Percentiles rank a stretch among this genome's conserved stretches.
Evolutionary conservation across 2,329 filamentous ascomycete species (phyloP).

Genomic region (Stachybotrys elegans): DNA sequence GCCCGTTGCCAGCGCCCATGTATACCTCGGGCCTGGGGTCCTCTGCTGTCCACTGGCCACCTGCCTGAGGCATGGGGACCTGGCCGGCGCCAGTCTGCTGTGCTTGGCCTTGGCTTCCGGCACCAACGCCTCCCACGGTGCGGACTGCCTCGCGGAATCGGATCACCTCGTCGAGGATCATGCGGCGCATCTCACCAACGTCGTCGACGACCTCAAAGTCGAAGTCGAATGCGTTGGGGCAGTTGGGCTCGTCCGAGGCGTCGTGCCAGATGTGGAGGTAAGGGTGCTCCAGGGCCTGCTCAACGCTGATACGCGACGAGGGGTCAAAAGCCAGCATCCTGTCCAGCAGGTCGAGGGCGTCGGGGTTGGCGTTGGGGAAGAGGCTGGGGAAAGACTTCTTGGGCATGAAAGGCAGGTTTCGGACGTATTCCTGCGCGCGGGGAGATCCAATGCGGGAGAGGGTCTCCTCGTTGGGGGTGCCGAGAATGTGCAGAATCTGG

Average conservation of each 20-base stretch:
- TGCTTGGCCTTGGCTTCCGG: conserved; percentile 25
- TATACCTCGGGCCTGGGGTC: conserved; percentile 59
- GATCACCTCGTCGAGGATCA: conserved; percentile 94
- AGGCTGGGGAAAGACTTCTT: conserved; percentile 85
- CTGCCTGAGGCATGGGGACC: conserved; percentile 48
- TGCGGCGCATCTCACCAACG: conserved; percentile 88
- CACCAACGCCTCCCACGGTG: conserved; percentile 38
- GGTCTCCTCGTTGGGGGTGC: conserved; percentile 93
- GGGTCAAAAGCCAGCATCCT: conserved; percentile 98
- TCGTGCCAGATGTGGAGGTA: conserved; percentile 99
- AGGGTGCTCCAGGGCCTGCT: conserved; percentile 90
- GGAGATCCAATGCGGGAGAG: conserved; percentile 90
- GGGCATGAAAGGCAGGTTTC: conserved; percentile 90
- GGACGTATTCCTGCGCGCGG: conserved; percentile 95
- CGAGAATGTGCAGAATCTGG: conserved; percentile 96
- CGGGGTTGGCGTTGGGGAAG: conserved; percentile 92
- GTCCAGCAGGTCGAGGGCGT: conserved; percentile 91
- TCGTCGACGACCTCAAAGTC: conserved; percentile 98
- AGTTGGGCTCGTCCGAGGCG: conserved; percentile 88
- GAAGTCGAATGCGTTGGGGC: conserved; percentile 94
- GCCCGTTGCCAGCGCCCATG: conserved; percentile 37
- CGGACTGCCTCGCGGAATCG: conserved; percentile 68
- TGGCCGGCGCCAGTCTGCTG: conserved; percentile 34
- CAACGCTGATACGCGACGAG: conserved; percentile 85
- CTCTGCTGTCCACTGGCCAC: conserved; percentile 52